Evolutionary conservation across 306 rosid species (phyloP), one percentile per base, ranked within the genome.

Genomic region (Luffa acutangula): DNA sequence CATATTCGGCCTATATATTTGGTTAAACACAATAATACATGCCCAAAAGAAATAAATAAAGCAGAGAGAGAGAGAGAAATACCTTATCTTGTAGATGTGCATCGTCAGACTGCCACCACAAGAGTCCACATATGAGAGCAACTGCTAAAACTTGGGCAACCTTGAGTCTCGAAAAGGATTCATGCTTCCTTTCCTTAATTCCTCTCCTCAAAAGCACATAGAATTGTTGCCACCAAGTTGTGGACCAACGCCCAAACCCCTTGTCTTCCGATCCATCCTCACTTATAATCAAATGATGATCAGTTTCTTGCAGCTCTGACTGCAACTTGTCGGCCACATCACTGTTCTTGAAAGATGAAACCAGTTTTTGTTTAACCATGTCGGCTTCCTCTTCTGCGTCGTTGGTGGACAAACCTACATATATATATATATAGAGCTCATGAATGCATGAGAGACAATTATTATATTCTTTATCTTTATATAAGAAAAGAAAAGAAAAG

Each of bases 201-300:
- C 90, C 93, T 89, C 92, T 89, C 79, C 84, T 89, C 39, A 88
- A 80, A 17, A 93, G 79, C 33, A 89, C 94, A 21, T 20, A 25
- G 62, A 90, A 89, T 73, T 93, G 96, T 76, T 93, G 92, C 34
- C 83, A 81, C 97, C 97, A 93, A 43, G 84, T 84, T 4, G 93
- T 87, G 9, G 91, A 80, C 96, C 97, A 93, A 58, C 81, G 85
- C 86, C 46, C 82, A 66, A 53, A 82, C 6, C 66, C 87, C 11
- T n/a, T 84, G 45, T 81, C 88, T 34, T 81, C 88, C 5, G 42
- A 4, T 39, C 42, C 42, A 39, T 71, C 84, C 42, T 85, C 75
- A n/a, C n/a, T n/a, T n/a, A n/a, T n/a, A 66, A 9, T 25, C n/a
- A 39, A 42, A 4, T 10, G 9, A 6, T 67, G 36, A 7, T 58